Conservation (phyloP, 139 green algal genomes). For the Closterium sp. region DNA sequence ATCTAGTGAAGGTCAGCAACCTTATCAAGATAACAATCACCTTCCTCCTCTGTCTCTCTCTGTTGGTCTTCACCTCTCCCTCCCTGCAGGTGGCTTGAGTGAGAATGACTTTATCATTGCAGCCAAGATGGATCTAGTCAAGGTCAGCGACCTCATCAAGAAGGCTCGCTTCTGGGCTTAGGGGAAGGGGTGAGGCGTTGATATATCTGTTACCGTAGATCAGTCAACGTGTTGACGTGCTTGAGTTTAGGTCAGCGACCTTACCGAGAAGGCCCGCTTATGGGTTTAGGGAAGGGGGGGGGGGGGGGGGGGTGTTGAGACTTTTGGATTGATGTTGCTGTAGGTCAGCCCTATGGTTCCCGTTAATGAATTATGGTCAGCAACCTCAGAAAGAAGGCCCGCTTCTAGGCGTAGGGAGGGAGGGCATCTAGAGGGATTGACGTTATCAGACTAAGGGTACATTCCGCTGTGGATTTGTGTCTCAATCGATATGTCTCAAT, state of each 20-base stretch:
- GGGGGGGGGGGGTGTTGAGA: too few relatives aligned
- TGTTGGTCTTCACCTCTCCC: neutral
- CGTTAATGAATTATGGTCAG: neutral
- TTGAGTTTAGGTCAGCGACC: neutral
- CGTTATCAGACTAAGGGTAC: too few relatives aligned
- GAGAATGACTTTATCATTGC: slow-evolving; percentile 6
- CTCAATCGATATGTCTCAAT: too few relatives aligned
- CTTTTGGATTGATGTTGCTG: too few relatives aligned
- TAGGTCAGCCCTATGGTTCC: neutral
- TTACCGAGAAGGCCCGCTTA: too few relatives aligned
- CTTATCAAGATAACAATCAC: too few relatives aligned
- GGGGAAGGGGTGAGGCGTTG: neutral
- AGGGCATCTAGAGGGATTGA: too few relatives aligned
- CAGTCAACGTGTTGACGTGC: neutral
- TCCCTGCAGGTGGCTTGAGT: neutral
- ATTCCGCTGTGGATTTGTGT: too few relatives aligned
- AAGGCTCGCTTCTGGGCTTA: slow-evolving; percentile 7
- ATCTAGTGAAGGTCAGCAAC: neutral
- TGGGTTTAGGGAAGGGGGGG: too few relatives aligned
- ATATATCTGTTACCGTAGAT: neutral
- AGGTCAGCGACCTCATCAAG: slow-evolving; percentile 1
- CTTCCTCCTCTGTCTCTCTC: too few relatives aligned
- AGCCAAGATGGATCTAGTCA: neutral
- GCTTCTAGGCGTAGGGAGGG: neutral
- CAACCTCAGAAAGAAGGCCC: neutral